These are phyloP conservation scores for Pythium utonaiense DNA, from an alignment of 352 stramenopile genomes.

Conservation along the genomic window DNA sequence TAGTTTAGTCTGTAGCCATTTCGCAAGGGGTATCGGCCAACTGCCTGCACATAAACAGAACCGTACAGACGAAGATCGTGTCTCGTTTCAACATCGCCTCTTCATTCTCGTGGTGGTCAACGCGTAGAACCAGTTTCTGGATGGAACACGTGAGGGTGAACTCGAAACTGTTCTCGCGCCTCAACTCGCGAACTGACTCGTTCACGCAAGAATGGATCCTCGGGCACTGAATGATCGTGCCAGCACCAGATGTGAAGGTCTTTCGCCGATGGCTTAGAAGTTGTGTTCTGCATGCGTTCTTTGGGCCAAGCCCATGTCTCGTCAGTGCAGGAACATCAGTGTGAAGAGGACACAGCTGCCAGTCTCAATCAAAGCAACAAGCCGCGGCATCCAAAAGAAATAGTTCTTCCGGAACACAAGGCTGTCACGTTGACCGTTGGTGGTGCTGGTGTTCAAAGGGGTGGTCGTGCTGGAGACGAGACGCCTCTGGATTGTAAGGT, in stretches of 20 bases:
- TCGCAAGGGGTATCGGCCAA: not conserved
- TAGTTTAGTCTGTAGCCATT: slow-evolving; percentile 27
- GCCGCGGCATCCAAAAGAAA: not conserved
- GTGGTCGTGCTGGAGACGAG: not conserved
- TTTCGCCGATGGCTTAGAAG: not conserved
- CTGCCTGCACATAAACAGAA: slow-evolving; percentile 10
- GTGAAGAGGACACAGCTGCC: not conserved
- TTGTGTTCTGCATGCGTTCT: not conserved
- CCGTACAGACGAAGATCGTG: slow-evolving; percentile 2
- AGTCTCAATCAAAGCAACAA: not conserved
- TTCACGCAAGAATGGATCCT: not conserved
- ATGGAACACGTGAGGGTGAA: not conserved
- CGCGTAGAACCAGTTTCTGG: too few relatives aligned
- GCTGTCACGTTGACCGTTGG: not conserved
- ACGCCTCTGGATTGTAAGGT: not conserved
- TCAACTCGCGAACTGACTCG: slow-evolving; percentile 3
- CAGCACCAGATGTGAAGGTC: not conserved
- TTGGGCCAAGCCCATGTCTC: too few relatives aligned
- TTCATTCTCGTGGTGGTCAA: not conserved
- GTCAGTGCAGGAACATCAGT: too few relatives aligned
- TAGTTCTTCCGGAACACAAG: not conserved
- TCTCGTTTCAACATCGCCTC: slow-evolving; percentile 1
- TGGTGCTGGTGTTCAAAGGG: not conserved
- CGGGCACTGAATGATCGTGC: not conserved
- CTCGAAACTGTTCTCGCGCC: not conserved